phyloP scores from a whole-genome alignment of 805 yeast species.

The Cyberlindnera mycetangii region DNA sequence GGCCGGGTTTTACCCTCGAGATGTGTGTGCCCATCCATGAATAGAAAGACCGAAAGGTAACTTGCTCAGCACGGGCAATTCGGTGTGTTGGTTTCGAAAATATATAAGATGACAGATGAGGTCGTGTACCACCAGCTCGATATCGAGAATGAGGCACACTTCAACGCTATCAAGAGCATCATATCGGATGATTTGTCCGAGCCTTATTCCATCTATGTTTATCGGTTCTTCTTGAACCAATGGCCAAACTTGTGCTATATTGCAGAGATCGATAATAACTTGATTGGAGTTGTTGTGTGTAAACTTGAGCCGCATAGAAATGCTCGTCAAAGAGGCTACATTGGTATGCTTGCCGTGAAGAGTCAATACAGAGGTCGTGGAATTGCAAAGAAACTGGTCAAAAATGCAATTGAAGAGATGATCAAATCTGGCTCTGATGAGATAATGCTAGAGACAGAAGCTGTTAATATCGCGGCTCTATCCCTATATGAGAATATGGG shows the following conservation, averaged over 20 bases:
- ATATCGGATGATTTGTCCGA: constrained; percentile 79
- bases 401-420: constrained; percentile 62
- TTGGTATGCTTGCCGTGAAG: constrained; percentile 92
- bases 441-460: constrained; percentile 91
- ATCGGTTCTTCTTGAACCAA: constrained; percentile 80
- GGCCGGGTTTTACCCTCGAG: too few species aligned
- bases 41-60: too few species aligned
- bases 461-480: constrained; percentile 69
- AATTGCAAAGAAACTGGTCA: constrained; percentile 73
- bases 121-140: constrained; percentile 26
- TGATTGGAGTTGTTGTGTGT: constrained; percentile 84
- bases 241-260: constrained; percentile 86
- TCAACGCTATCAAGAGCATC: constrained; percentile 49
- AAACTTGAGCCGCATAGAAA: constrained; percentile 76
- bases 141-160: constrained; percentile 35
- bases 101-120: constrained; percentile 1
- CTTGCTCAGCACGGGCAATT: too few species aligned
- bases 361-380: constrained; percentile 71
- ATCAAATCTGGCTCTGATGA: constrained; percentile 71
- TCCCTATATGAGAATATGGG: constrained; percentile 72
- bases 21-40: too few species aligned
- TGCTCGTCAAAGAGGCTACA: constrained; percentile 80
- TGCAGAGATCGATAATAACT: constrained; percentile 44
- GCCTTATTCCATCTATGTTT: constrained; percentile 92
- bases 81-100: too few species aligned